phyloP scores from a whole-genome alignment of 139 green algal genomes.

The Chlorella sp. region DNA sequence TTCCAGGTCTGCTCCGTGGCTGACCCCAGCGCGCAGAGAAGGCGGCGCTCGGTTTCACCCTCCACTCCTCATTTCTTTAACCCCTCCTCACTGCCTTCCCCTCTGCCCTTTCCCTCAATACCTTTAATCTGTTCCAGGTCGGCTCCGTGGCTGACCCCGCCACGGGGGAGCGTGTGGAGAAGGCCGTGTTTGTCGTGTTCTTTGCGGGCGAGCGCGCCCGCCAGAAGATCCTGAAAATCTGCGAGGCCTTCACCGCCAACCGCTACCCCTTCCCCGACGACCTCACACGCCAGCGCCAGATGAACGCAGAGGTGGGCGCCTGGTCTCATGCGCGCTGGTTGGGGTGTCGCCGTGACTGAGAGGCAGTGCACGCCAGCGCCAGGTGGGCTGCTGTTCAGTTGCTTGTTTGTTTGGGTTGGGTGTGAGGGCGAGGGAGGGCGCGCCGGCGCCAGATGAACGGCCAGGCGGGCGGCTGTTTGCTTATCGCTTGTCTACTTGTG shows the following conservation, averaged over 20 bases:
- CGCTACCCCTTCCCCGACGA: slow-evolving; percentile 99
- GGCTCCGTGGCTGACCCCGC: slow-evolving; percentile 79
- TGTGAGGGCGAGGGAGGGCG: too few relatives aligned
- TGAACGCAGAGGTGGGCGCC: slow-evolving; percentile 82
- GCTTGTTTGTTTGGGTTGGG: background rate
- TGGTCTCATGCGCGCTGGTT: background rate
- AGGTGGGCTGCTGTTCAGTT: background rate
- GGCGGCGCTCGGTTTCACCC: too few relatives aligned
- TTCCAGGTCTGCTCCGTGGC: too few relatives aligned
- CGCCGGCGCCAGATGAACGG: too few relatives aligned
- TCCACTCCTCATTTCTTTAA: too few relatives aligned
- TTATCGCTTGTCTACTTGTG: too few relatives aligned
- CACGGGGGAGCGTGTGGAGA: slow-evolving; percentile 87
- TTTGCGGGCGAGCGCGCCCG: slow-evolving; percentile 94
- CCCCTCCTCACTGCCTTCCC: background rate
- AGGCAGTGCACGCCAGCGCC: background rate
- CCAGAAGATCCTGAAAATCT: slow-evolving; percentile 89
- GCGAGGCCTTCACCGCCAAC: slow-evolving; percentile 88
- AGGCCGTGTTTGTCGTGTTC: slow-evolving; percentile 98
- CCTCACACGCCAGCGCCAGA: slow-evolving; percentile 80
- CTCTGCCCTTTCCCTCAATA: too few relatives aligned
- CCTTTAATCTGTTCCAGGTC: too few relatives aligned
- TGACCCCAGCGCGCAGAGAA: too few relatives aligned
- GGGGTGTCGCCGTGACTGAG: too few relatives aligned
- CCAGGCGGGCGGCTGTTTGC: too few relatives aligned